A percentile compares a stretch with the other conserved stretches of the same genome.
Conservation (phyloP, 805 yeast genomes). For the Citeromyces nyonsensis region DNA sequence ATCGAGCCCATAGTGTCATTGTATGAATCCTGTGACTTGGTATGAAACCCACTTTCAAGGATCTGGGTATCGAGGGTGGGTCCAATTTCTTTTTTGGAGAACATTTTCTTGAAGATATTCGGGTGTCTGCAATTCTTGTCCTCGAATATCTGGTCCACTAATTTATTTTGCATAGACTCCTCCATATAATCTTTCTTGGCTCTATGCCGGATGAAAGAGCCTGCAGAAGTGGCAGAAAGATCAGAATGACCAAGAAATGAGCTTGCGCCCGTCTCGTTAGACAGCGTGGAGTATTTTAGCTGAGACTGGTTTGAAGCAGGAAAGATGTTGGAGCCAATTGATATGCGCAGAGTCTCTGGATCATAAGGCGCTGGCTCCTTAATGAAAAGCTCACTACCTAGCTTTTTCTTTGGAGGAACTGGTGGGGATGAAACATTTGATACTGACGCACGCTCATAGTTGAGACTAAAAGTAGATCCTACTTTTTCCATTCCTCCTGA, state of each 20-base stretch:
- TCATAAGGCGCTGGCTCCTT: too few species aligned
- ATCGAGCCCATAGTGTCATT: slow-evolving; percentile 28
- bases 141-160: not conserved
- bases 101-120: slow-evolving; percentile 26
- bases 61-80: slow-evolving; percentile 17
- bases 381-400: too few species aligned
- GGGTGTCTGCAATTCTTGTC: slow-evolving; percentile 22
- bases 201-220: slow-evolving; percentile 65
- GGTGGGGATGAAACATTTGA: too few species aligned
- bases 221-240: slow-evolving; percentile 82
- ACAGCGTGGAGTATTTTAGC: slow-evolving; percentile 14
- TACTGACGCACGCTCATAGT: slow-evolving; percentile 3
- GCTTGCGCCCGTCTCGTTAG: slow-evolving; percentile 19
- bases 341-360: not conserved
- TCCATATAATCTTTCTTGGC: slow-evolving; percentile 10
- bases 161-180: slow-evolving; percentile 7
- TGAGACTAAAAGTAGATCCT: slow-evolving; percentile 3
- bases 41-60: slow-evolving; percentile 24
- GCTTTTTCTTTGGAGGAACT: too few species aligned
- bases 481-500: slow-evolving; percentile 2
- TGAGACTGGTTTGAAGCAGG: slow-evolving; percentile 8
- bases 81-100: slow-evolving; percentile 17
- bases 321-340: slow-evolving; percentile 1
- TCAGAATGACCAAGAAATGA: slow-evolving; percentile 45
- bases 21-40: slow-evolving; percentile 10